A percentile compares a stretch with the other conserved stretches of the same genome.
Evolutionary conservation across 2,329 filamentous ascomycete species (phyloP).

Genomic region (Emergomyces africanus): DNA sequence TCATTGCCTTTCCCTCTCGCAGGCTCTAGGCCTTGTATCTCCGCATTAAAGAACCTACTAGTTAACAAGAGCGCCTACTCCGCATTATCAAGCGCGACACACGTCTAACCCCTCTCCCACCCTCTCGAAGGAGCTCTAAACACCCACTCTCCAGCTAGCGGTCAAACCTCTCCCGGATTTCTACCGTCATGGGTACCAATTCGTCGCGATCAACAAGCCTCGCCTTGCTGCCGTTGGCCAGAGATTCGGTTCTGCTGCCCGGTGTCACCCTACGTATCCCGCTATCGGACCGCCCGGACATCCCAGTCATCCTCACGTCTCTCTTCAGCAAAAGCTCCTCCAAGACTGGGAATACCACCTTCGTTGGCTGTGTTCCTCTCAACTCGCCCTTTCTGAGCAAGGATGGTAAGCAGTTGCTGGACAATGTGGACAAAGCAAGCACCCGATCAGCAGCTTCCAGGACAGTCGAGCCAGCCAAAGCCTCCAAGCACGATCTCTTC

Average conservation of each 20-base stretch:
- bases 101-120: not conserved
- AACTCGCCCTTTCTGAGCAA: conserved; percentile 60
- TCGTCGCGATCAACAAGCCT: conserved; percentile 32
- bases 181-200: conserved; percentile 24
- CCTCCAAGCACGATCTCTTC: conserved; percentile 62
- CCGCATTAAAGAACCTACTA: not conserved
- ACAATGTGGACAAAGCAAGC: conserved; percentile 44
- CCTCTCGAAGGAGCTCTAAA: not conserved
- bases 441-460: conserved; percentile 31
- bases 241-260: conserved; percentile 70
- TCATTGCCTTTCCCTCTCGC: not conserved
- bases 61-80: not conserved
- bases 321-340: conserved; percentile 63
- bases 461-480: conserved; percentile 45
- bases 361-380: conserved; percentile 78
- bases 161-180: conserved; percentile 3
- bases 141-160: not conserved
- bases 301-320: conserved; percentile 73
- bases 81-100: not conserved
- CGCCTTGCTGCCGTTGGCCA: conserved; percentile 70
- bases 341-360: conserved; percentile 54
- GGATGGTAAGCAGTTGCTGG: conserved; percentile 63
- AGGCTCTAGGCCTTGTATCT: not conserved
- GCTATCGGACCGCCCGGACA: conserved; percentile 71
- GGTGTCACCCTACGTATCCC: conserved; percentile 75